Evolutionary conservation across 1,284 basidiomycete species (phyloP), one percentile per base, ranked within the genome.

Genomic region (Ganoderma multipileum): DNA sequence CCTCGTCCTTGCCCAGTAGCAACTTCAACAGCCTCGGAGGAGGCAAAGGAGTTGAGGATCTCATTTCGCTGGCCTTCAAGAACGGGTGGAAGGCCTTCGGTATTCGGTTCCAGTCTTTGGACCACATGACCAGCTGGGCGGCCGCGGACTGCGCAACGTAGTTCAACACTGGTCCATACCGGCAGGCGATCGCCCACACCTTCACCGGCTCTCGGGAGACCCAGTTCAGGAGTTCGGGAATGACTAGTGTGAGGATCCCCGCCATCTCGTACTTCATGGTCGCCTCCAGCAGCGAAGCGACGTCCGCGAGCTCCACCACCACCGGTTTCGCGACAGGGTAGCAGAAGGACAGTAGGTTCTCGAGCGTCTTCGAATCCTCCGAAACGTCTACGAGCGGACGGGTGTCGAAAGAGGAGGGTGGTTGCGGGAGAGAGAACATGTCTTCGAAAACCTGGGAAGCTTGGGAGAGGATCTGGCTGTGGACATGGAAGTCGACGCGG

Each of bases 381-480:
- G 28, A 9, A 6, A 66, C 28, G 2, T 30, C 26, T 18, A 66
- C 36, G 16, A 55, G 14, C 1, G 64, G 61, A n/a, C 44, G 61
- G 28, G 20, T 23, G 28, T 4, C 18, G 11, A n/a, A n/a, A 12
- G 18, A 33, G 28, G 57, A 38, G 7, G 41, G 38, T 12, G 67
- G 63, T 38, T 63, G 61, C 2, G 63, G 67, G 3, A 73, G 65
- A 2, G 72, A 59, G 28, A 62, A 18, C n/a, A 62, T 62, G 30
- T 14, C 44, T 36, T 16, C 44, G 30, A 76, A 76, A 28, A 75
- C 76, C 64, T 76, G 69, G 73, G 77, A 77, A 61, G 76, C 66
- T 7, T 68, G 33, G 7, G 66, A 58, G 20, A 73, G 66, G 50
- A 73, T 68, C 12, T 36, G 30, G 28, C 55, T 65, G 58, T 65